Percentiles rank a stretch among this genome's conserved stretches.
Conservation (phyloP, 176 grass and related monocot genomes). For the Alopecurus myosuroides region DNA sequence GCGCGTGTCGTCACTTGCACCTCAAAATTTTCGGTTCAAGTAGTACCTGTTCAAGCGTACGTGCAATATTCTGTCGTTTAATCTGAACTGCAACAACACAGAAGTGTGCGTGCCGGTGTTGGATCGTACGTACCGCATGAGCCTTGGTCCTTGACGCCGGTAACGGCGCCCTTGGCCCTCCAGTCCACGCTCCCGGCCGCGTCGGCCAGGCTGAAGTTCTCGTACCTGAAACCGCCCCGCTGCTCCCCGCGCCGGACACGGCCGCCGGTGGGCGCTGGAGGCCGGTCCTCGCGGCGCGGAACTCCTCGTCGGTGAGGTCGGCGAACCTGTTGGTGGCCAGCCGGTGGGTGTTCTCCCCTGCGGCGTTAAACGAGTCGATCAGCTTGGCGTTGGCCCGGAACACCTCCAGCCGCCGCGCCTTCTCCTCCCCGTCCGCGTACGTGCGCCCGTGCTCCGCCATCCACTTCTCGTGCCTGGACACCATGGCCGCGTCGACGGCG, state of each 20-base stretch:
- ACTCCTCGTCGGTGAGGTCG: slow-evolving; percentile 67
- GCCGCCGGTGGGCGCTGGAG: neutral
- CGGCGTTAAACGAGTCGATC: slow-evolving; percentile 52
- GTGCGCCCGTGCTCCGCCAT: slow-evolving; percentile 48
- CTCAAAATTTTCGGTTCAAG: neutral
- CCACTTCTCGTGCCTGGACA: slow-evolving; percentile 49
- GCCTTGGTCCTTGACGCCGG: slow-evolving; percentile 69
- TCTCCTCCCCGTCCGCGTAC: slow-evolving; percentile 47
- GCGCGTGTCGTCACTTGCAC: neutral
- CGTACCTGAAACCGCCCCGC: slow-evolving; percentile 40
- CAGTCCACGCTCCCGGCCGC: slow-evolving; percentile 42
- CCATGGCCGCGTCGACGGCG: neutral
- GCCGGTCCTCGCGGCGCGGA: slow-evolving; percentile 37
- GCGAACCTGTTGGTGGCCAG: slow-evolving; percentile 53
- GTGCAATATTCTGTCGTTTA: neutral
- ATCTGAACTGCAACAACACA: neutral
- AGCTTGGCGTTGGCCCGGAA: slow-evolving; percentile 36
- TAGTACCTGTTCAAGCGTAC: neutral
- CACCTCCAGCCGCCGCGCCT: slow-evolving; percentile 39
- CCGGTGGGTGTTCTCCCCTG: slow-evolving; percentile 25
- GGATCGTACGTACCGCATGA: slow-evolving; percentile 34
- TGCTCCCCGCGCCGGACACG: neutral
- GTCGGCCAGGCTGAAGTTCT: slow-evolving; percentile 40
- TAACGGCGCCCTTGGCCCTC: slow-evolving; percentile 54
- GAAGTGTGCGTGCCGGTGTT: neutral